These are phyloP conservation scores for Auricularia sp. DNA, from an alignment of 768 basidiomycete species.

Conservation along the genomic window DNA sequence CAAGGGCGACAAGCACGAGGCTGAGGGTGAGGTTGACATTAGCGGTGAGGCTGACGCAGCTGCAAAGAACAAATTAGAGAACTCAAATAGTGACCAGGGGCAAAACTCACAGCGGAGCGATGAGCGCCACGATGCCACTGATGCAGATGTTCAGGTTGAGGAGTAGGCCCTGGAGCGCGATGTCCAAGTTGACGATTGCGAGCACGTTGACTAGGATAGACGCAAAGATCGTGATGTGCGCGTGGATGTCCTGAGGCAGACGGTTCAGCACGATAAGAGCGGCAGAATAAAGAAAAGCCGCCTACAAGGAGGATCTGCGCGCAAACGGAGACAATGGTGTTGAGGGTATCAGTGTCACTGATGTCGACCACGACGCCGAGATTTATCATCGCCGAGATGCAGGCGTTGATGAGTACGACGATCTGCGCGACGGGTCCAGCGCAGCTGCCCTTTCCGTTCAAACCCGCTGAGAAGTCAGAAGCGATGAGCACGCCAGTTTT, in stretches of 20 bases:
- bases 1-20: not conserved
- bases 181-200: not conserved
- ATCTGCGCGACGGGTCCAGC: not conserved
- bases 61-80: not conserved
- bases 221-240: not conserved
- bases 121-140: not conserved
- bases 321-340: not conserved
- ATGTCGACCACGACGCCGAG: conserved; percentile 1
- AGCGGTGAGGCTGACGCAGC: not conserved
- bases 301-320: not conserved
- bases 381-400: not conserved
- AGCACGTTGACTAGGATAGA: not conserved
- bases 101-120: not conserved
- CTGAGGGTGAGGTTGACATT: not conserved
- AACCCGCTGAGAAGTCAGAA: not conserved
- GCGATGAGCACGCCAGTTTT: too few relatives aligned
- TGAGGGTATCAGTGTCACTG: not conserved
- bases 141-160: not conserved
- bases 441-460: not conserved
- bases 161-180: not conserved
- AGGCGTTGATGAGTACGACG: not conserved
- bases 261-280: not conserved
- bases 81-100: not conserved
- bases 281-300: not conserved
- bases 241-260: not conserved